Conservation (phyloP, 2,329 filamentous ascomycete genomes). For the Nemania sp. region DNA sequence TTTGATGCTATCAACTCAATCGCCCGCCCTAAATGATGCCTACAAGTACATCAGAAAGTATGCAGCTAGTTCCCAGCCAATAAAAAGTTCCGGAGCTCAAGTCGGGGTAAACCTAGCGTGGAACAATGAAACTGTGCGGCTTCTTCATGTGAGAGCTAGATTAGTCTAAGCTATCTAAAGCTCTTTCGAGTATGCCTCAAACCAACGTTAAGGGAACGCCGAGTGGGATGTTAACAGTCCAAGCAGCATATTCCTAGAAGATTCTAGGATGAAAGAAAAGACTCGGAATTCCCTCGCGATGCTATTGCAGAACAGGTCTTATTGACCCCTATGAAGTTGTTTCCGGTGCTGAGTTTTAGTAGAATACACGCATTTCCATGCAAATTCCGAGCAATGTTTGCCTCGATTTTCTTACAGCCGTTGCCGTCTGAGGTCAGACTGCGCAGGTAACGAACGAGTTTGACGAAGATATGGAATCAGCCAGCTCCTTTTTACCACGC, state of each 20-base stretch:
- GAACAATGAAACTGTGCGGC: not conserved
- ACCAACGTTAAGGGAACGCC: no score
- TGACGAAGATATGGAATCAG: conserved; percentile 1
- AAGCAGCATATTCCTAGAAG: not conserved
- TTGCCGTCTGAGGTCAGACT: conserved; percentile 9
- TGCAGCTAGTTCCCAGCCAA: not conserved
- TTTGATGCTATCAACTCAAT: no score
- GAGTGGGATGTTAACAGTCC: no score
- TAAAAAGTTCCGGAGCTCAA: not conserved
- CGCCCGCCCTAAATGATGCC: no score
- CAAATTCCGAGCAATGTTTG: conserved; percentile 15
- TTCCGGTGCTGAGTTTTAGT: conserved; percentile 14
- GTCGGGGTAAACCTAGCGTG: not conserved
- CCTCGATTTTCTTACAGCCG: not conserved
- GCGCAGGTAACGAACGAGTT: conserved; percentile 11
- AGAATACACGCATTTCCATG: conserved; percentile 29
- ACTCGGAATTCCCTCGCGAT: conserved; percentile 2
- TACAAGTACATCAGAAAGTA: no score
- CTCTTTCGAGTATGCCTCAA: no score
- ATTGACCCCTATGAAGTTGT: conserved; percentile 3
- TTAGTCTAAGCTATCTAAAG: not conserved
- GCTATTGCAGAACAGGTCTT: conserved; percentile 1
- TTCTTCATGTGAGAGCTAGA: conserved; percentile 23
- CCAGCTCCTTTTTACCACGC: conserved; percentile 68
- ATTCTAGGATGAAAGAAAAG: not conserved